These are phyloP conservation scores for Coccomyxa subellipsoidea DNA, from an alignment of 163 green algal species.

Conservation along the genomic window DNA sequence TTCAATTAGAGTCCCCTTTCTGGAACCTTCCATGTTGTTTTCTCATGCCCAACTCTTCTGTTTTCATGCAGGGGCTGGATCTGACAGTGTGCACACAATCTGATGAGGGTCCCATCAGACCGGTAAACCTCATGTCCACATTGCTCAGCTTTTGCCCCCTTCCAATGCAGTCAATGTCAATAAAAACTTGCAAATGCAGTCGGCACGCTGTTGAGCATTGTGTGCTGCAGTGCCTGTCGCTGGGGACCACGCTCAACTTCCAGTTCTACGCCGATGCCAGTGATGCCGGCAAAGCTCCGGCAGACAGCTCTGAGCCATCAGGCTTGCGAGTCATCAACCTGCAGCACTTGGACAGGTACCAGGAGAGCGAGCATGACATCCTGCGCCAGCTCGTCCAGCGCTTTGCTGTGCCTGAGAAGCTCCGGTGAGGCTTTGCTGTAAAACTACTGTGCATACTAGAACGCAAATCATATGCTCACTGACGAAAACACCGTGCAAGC, in stretches of 20 bases:
- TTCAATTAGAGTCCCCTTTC: no score
- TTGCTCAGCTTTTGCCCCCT: background rate
- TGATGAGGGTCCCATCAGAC: slow-evolving; percentile 21
- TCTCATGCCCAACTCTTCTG: no score
- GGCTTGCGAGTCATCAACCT: slow-evolving; percentile 40
- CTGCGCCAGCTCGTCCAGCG: slow-evolving; percentile 56
- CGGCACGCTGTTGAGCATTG: no score
- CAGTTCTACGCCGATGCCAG: slow-evolving; percentile 62
- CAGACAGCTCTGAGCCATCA: background rate
- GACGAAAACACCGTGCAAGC: no score
- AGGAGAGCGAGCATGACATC: slow-evolving; percentile 55
- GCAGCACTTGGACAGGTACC: slow-evolving; percentile 39
- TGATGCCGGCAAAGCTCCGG: background rate
- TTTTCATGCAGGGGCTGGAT: slow-evolving; percentile 57
- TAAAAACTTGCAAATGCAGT: no score
- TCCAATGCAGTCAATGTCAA: no score
- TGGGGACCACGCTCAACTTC: slow-evolving; percentile 64
- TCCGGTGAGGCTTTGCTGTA: slow-evolving; percentile 44
- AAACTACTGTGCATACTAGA: no score
- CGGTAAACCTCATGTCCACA: background rate
- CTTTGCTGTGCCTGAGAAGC: slow-evolving; percentile 55
- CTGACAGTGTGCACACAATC: slow-evolving; percentile 55
- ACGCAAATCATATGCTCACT: no score
- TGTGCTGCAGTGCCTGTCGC: slow-evolving; percentile 38
- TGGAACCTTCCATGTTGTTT: no score